Evolutionary conservation across 768 basidiomycete genomes (phyloP), one percentile per base, ranked within the genome.

Genomic region (Nidularia pulvinata): DNA sequence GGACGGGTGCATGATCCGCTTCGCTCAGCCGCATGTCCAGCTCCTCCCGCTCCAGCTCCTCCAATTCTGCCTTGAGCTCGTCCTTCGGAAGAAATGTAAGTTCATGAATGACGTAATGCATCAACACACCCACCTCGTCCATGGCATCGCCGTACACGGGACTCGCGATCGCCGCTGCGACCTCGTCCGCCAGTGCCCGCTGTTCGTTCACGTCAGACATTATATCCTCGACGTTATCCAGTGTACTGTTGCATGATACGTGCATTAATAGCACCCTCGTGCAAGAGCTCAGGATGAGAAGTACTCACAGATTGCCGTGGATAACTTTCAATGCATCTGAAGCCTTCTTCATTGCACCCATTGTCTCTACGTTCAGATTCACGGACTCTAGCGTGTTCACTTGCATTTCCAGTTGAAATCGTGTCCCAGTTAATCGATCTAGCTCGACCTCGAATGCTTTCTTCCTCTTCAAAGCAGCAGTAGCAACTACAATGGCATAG

Each of bases 371-470:
- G 69, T 99, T 98, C 70, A 98, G 81, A 75, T 98, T 98, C 44
- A 97, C 97, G 13, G 91, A 93, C 70, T 98, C 97, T 45, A 98
- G 82, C 16, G 96, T 96, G 73, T 95, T 95, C 55, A 98, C 89
- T 75, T 98, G 96, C 69, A 91, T 88, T 75, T 98, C 96, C 33
- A 99, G 81, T 63, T 97, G 96, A 67, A 98, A 69, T 59, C 93
- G 84, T 50, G 89, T 90, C 10, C 91, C 92, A 46, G 85, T 82
- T 59, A 98, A 75, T 61, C 88, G 81, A 58, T 97, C 93, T 55
- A 98, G 76, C 69, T 98, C 93, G 45, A 75, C 65, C 72, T 98
- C 96, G 64, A 81, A 85, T 57, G 85, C 80, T 71, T 97, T 97
- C 88, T 97, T 98, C 72, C 95, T 86, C 61, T 91, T 88, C 55